phyloP scores from a whole-genome alignment of 352 stramenopile species.

The Phytophthora pini region DNA sequence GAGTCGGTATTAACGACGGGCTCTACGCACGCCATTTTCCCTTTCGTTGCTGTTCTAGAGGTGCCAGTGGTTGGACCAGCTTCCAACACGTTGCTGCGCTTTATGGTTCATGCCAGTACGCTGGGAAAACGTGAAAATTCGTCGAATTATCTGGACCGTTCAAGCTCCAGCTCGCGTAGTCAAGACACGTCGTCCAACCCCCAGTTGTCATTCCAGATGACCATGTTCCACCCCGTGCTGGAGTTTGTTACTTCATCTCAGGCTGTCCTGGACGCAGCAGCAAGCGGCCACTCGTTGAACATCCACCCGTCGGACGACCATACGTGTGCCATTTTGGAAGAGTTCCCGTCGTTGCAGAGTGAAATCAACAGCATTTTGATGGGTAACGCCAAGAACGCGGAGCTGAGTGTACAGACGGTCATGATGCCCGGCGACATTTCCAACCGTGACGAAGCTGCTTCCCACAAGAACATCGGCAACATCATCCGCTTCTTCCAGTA shows the following conservation, averaged over 20 bases:
- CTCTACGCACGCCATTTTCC: slow-evolving; percentile 69
- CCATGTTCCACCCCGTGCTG: slow-evolving; percentile 84
- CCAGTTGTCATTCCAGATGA: slow-evolving; percentile 84
- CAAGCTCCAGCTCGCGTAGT: slow-evolving; percentile 46
- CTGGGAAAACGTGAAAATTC: slow-evolving; percentile 71
- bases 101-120: slow-evolving; percentile 85
- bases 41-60: slow-evolving; percentile 87
- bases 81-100: slow-evolving; percentile 86
- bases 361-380: slow-evolving; percentile 76
- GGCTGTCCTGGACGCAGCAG: slow-evolving; percentile 81
- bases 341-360: slow-evolving; percentile 65
- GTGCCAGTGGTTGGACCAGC: slow-evolving; percentile 82
- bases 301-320: slow-evolving; percentile 82
- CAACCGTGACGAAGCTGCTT: slow-evolving; percentile 71
- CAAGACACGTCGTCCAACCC: slow-evolving; percentile 48
- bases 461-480: slow-evolving; percentile 90
- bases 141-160: slow-evolving; percentile 50
- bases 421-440: slow-evolving; percentile 86
- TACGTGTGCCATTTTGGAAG: slow-evolving; percentile 77
- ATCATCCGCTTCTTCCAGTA: slow-evolving; percentile 92
- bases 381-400: slow-evolving; percentile 78
- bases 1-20: slow-evolving; percentile 69
- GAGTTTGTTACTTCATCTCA: slow-evolving; percentile 90
- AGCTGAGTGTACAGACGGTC: slow-evolving; percentile 87
- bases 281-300: slow-evolving; percentile 79